These are phyloP conservation scores for Schwanniomyces etchellsii DNA, from an alignment of 1,139 yeast genomes.

Conservation along the genomic window DNA sequence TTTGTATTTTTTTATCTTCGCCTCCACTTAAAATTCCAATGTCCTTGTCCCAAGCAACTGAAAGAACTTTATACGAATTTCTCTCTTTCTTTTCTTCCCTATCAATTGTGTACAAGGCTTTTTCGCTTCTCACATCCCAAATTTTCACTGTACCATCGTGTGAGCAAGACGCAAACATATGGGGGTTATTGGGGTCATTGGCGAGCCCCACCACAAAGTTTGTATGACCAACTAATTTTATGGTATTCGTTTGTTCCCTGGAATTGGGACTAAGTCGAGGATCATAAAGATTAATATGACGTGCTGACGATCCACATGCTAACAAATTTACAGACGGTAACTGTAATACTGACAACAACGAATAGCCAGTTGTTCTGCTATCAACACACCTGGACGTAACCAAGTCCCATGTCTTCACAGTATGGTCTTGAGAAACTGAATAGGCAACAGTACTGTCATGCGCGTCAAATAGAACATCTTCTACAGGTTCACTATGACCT, in stretches of 20 bases:
- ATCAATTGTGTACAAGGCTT: constrained; percentile 79
- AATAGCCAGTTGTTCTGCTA: constrained; percentile 83
- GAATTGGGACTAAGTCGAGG: constrained; percentile 53
- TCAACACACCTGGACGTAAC: constrained; percentile 79
- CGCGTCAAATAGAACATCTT: constrained; percentile 70
- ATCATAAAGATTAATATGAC: constrained; percentile 90
- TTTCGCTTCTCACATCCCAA: constrained; percentile 92
- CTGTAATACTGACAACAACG: constrained; percentile 70
- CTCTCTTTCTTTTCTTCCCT: constrained; percentile 45
- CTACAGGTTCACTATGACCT: constrained; percentile 84
- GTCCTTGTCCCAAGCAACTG: constrained; percentile 75
- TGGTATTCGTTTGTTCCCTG: constrained; percentile 37
- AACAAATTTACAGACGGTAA: constrained; percentile 62
- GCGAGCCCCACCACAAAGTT: constrained; percentile 83
- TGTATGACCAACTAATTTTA: constrained; percentile 80
- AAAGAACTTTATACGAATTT: constrained; percentile 62
- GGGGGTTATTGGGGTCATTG: constrained; percentile 67
- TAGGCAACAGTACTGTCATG: constrained; percentile 77
- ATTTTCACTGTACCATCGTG: constrained; percentile 94
- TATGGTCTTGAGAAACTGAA: constrained; percentile 93
- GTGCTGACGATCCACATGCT: constrained; percentile 92
- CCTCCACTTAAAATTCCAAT: constrained; percentile 93
- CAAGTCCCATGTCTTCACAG: constrained; percentile 93
- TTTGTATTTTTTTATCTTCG: constrained; percentile 86
- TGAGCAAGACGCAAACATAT: constrained; percentile 83